phyloP scores from a whole-genome alignment of 148 eudicot genomes.

The Euryodendron excelsum region DNA sequence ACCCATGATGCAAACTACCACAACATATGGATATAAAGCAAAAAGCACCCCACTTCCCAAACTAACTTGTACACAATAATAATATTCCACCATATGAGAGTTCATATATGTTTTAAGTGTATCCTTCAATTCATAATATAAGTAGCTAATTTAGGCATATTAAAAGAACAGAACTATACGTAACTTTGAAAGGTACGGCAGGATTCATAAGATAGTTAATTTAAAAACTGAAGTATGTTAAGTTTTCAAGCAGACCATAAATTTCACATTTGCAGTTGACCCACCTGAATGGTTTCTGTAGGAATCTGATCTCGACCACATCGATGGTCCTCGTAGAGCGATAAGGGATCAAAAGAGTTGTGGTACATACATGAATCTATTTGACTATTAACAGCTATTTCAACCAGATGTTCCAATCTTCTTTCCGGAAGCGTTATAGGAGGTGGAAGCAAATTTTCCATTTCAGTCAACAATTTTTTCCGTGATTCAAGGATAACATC shows the following conservation, averaged over 20 bases:
- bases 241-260: not conserved
- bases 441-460: slow-evolving; percentile 72
- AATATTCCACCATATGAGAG: not conserved
- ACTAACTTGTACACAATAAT: not conserved
- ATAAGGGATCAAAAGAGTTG: slow-evolving; percentile 44
- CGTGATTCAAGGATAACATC: slow-evolving; percentile 37
- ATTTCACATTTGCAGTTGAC: not conserved
- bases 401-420: slow-evolving; percentile 82
- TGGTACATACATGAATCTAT: slow-evolving; percentile 79
- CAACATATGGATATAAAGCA: not conserved
- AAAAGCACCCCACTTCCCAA: not conserved
- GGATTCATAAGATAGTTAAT: not conserved
- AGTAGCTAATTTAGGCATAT: not conserved
- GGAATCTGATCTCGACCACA: slow-evolving; percentile 75
- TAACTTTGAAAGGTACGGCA: not conserved
- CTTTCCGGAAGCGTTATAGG: slow-evolving; percentile 69
- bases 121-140: not conserved
- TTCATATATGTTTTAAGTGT: not conserved
- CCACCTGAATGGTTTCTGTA: slow-evolving; percentile 81
- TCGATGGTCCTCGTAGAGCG: slow-evolving; percentile 69
- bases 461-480: slow-evolving; percentile 42
- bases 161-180: not conserved
- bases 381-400: slow-evolving; percentile 57
- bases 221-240: not conserved
- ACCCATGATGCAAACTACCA: not conserved